A percentile compares a stretch with the other conserved stretches of the same genome.
Conservation (phyloP, 768 basidiomycete species). For the Xerocomus spinulosus region DNA sequence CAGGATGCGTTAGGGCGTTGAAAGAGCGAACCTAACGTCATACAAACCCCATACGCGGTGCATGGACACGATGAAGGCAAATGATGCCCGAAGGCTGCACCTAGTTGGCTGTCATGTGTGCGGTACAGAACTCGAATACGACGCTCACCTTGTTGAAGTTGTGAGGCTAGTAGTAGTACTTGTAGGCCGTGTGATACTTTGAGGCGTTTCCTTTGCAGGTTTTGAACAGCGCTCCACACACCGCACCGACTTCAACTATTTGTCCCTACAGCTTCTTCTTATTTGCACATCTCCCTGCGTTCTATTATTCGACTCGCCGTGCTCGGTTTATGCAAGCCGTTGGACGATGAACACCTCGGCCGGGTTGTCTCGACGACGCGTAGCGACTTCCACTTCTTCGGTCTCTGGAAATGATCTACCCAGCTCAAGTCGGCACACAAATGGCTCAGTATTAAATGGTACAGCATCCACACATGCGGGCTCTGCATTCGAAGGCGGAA, state of each 20-base stretch:
- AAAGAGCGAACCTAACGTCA: neutral
- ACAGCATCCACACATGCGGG: slow-evolving; percentile 58
- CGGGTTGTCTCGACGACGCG: slow-evolving; percentile 56
- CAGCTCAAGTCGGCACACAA: slow-evolving; percentile 25
- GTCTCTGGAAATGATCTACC: slow-evolving; percentile 37
- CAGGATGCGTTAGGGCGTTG: too few relatives aligned
- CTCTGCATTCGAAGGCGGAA: slow-evolving; percentile 80
- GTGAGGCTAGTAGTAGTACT: neutral
- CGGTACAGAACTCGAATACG: too few relatives aligned
- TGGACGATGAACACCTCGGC: slow-evolving; percentile 47
- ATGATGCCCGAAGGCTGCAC: neutral
- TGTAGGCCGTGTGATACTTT: slow-evolving; percentile 1
- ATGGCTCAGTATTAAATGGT: slow-evolving; percentile 29
- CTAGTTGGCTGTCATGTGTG: too few relatives aligned
- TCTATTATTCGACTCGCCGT: neutral
- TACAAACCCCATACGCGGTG: neutral
- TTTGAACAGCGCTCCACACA: slow-evolving; percentile 4
- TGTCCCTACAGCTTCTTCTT: slow-evolving; percentile 1
- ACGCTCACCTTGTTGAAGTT: too few relatives aligned
- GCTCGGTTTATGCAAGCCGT: slow-evolving; percentile 18
- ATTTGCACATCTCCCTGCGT: slow-evolving; percentile 3
- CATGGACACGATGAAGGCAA: neutral
- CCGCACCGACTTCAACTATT: slow-evolving; percentile 5
- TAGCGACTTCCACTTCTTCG: slow-evolving; percentile 39
- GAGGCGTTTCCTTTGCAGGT: slow-evolving; percentile 1